Percentiles rank a stretch among this genome's conserved stretches.
Conservation (phyloP, 1,284 basidiomycete genomes). For the Neonothopanus nambi region DNA sequence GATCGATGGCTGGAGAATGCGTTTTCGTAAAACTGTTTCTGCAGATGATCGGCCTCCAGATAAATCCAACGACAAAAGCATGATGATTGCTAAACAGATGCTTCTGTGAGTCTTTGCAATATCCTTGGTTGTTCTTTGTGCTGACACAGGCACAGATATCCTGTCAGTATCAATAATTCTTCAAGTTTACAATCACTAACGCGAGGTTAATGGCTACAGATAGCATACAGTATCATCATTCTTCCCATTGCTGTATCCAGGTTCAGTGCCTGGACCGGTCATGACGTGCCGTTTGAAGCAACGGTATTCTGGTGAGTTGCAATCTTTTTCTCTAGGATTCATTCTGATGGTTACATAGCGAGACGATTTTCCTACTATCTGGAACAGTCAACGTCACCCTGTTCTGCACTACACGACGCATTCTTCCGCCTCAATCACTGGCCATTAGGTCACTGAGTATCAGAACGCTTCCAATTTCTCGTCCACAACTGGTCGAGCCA, state of each 20-base stretch:
- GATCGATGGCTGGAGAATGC: slow-evolving; percentile 36
- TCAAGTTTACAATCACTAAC: neutral
- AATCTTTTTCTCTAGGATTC: neutral
- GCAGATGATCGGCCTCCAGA: slow-evolving; percentile 15
- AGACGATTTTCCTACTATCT: slow-evolving; percentile 46
- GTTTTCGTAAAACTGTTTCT: slow-evolving; percentile 27
- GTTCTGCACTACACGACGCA: slow-evolving; percentile 45
- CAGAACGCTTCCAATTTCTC: slow-evolving; percentile 26
- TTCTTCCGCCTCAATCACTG: slow-evolving; percentile 46
- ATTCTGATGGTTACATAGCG: slow-evolving; percentile 30
- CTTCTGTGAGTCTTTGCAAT: slow-evolving; percentile 36
- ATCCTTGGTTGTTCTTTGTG: no score
- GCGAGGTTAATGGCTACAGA: slow-evolving; percentile 26
- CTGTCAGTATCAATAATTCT: neutral
- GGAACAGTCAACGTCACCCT: slow-evolving; percentile 50
- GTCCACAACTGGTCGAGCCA: slow-evolving; percentile 18
- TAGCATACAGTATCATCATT: slow-evolving; percentile 49
- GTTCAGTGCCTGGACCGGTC: slow-evolving; percentile 44
- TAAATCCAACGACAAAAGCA: slow-evolving; percentile 32
- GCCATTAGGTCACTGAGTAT: slow-evolving; percentile 11
- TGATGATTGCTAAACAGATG: slow-evolving; percentile 49
- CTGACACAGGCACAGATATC: slow-evolving; percentile 1
- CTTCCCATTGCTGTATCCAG: slow-evolving; percentile 47
- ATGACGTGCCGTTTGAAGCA: slow-evolving; percentile 40
- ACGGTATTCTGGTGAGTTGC: slow-evolving; percentile 46